Percentiles rank a stretch among this genome's conserved stretches.
phyloP scores from a whole-genome alignment of 495 filamentous ascomycete species.

The Neurospora pannonica region DNA sequence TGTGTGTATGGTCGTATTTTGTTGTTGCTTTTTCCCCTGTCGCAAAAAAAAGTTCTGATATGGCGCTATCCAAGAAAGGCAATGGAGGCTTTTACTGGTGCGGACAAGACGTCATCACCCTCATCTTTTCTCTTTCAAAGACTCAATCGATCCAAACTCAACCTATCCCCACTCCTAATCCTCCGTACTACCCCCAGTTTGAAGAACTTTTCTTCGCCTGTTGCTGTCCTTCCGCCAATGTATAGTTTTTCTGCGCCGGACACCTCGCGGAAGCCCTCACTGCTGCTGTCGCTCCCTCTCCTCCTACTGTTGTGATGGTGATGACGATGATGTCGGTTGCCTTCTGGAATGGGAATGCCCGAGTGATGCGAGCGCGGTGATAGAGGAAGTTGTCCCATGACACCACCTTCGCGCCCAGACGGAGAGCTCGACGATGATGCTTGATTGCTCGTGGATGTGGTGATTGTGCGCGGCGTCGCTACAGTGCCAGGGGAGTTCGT shows the following conservation, averaged over 20 bases:
- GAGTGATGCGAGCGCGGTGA: constrained; percentile 28
- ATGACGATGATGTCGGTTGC: constrained; percentile 14
- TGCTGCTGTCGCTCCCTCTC: constrained; percentile 70
- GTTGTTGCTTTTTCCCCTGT: not conserved
- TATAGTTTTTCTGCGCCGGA: constrained; percentile 73
- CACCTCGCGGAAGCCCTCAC: constrained; percentile 69
- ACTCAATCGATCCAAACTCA: constrained; percentile 49
- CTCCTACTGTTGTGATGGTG: constrained; percentile 32
- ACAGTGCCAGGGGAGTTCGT: constrained; percentile 5
- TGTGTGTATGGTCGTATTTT: not conserved
- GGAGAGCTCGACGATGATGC: constrained; percentile 21
- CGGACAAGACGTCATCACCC: not conserved
- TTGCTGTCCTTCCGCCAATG: constrained; percentile 77
- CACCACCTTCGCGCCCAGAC: constrained; percentile 25
- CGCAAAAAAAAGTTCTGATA: not conserved
- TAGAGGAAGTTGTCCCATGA: constrained; percentile 35
- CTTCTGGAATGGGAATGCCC: constrained; percentile 28
- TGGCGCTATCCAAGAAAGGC: not conserved
- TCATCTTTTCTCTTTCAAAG: constrained; percentile 28
- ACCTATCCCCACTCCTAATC: constrained; percentile 43
- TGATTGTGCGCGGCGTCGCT: constrained; percentile 21
- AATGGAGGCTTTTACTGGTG: not conserved
- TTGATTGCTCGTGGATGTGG: constrained; percentile 18
- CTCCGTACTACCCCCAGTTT: constrained; percentile 51
- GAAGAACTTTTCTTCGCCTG: constrained; percentile 81